These are phyloP conservation scores for Ophiostoma perfectum DNA, from an alignment of 2,329 filamentous ascomycete genomes.

Conservation along the genomic window DNA sequence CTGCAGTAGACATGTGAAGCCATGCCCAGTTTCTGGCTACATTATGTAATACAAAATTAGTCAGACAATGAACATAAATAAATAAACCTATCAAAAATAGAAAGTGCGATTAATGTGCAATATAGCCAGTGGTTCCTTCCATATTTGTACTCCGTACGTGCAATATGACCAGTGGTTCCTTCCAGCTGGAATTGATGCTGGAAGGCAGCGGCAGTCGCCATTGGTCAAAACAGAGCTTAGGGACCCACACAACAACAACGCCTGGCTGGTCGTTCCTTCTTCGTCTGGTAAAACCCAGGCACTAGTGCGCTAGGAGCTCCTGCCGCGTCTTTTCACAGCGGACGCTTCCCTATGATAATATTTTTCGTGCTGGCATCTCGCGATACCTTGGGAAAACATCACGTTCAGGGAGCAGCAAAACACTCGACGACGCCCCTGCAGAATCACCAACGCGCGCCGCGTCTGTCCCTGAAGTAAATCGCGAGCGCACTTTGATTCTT, in stretches of 20 bases:
- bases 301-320: slow-evolving; percentile 24
- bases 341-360: slow-evolving; percentile 11
- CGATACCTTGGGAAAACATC: slow-evolving; percentile 16
- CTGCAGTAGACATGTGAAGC: neutral
- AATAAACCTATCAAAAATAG: neutral
- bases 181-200: too few relatives aligned
- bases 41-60: neutral
- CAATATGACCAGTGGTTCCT: too few relatives aligned
- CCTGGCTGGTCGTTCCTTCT: slow-evolving; percentile 10
- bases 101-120: neutral
- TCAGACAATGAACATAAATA: neutral
- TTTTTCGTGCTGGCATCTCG: slow-evolving; percentile 22
- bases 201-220: neutral
- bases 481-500: slow-evolving; percentile 8
- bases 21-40: neutral
- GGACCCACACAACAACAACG: slow-evolving; percentile 22
- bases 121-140: neutral
- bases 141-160: neutral
- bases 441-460: neutral
- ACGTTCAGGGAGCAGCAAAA: slow-evolving; percentile 16
- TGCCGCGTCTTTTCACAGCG: slow-evolving; percentile 25
- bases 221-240: slow-evolving; percentile 4
- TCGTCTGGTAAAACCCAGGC: slow-evolving; percentile 7
- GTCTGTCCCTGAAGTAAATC: neutral
- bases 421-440: slow-evolving; percentile 3